Evolutionary conservation across 805 yeast genomes (phyloP).

Genomic region (Cyberlindnera mrakii): DNA sequence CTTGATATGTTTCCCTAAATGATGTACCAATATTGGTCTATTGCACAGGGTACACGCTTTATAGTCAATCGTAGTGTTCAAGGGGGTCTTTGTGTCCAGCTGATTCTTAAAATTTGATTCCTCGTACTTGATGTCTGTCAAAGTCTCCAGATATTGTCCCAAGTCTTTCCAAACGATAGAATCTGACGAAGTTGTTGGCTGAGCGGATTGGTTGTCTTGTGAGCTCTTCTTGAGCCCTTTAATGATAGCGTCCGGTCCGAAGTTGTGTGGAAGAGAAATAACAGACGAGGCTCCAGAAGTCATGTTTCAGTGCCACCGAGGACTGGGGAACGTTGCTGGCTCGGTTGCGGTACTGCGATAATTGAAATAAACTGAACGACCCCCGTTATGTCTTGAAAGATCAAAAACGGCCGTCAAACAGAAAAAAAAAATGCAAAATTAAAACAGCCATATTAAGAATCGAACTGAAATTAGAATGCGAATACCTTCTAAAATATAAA

Average conservation of each 20-base stretch:
- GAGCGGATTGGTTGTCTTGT: not conserved
- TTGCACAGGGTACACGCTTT: constrained; percentile 43
- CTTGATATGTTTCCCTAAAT: constrained; percentile 33
- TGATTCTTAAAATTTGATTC: constrained; percentile 17
- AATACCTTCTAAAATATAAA: not conserved
- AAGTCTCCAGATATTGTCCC: constrained; percentile 25
- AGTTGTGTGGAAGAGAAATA: constrained; percentile 14
- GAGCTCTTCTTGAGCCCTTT: constrained; percentile 16
- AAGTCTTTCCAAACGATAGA: constrained; percentile 27
- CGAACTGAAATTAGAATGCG: not conserved
- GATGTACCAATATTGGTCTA: constrained; percentile 35
- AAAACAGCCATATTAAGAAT: not conserved
- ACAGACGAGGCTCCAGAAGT: constrained; percentile 17
- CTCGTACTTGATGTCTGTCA: constrained; percentile 11
- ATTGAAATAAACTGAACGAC: too few relatives aligned
- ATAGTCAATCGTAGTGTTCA: constrained; percentile 34
- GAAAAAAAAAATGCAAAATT: too few relatives aligned
- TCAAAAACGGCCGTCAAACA: too few relatives aligned
- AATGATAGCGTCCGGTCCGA: constrained; percentile 23
- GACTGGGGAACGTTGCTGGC: too few relatives aligned
- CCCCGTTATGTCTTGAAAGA: too few relatives aligned
- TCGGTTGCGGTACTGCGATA: too few relatives aligned
- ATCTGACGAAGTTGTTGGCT: constrained; percentile 3
- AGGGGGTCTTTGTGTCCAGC: constrained; percentile 26
- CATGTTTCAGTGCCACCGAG: constrained; percentile 9